A percentile compares a stretch with the other conserved stretches of the same genome.
Evolutionary conservation across 23 red algal genomes (phyloP).

Genomic region (Gracilaria vermiculophylla): DNA sequence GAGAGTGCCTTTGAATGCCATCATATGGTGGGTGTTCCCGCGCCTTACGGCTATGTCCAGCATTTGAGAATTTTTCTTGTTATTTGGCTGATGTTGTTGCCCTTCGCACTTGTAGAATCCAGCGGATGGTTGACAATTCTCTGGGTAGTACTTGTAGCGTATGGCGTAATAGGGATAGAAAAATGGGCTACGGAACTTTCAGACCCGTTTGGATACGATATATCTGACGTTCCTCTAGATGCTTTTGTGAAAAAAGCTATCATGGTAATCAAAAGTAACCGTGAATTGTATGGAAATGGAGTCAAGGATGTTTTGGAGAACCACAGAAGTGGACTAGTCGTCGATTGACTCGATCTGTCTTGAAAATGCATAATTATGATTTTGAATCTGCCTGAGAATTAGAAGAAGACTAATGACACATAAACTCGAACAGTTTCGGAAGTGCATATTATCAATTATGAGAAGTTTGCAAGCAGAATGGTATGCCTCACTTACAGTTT

Average conservation of each 20-base stretch:
- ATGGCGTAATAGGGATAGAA: conserved; percentile 48
- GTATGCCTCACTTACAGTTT: no score
- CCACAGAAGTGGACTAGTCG: neutral
- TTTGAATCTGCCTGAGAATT: no score
- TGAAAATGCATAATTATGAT: no score
- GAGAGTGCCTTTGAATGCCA: neutral
- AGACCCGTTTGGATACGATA: conserved; percentile 42
- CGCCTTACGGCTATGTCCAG: conserved; percentile 45
- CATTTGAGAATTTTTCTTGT: conserved; percentile 54
- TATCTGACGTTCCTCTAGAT: conserved; percentile 36
- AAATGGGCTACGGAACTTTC: conserved; percentile 14
- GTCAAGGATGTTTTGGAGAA: neutral
- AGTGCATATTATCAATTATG: no score
- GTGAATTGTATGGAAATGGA: conserved; percentile 11
- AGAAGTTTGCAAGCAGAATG: no score
- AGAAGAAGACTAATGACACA: no score
- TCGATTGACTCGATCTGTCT: no score
- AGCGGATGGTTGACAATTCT: conserved; percentile 57
- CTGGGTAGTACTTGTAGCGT: conserved; percentile 37
- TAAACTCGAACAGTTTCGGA: no score
- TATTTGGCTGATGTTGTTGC: conserved; percentile 41
- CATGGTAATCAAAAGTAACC: neutral
- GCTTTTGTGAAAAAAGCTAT: neutral
- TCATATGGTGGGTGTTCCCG: neutral
- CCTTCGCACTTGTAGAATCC: conserved; percentile 31